Evolutionary conservation across 2,329 filamentous ascomycete species (phyloP), one percentile per base, ranked within the genome.

Genomic region (Aspergillus nomiae): DNA sequence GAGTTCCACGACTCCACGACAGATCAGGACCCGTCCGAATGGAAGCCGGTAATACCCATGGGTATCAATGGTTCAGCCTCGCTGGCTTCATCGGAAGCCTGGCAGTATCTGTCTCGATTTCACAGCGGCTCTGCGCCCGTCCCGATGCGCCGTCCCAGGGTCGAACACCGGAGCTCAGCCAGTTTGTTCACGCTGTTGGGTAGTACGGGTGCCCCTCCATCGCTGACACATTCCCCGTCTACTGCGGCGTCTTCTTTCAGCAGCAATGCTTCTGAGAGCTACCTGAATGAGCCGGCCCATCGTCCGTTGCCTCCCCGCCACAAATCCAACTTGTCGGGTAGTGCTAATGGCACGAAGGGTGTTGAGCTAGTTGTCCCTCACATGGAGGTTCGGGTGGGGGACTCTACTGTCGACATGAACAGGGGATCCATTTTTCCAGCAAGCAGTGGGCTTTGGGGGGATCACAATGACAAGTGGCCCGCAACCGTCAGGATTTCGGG

Each of bases 1-100:
- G 71, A 77, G 62, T 55, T 72, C 51, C 76, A 80, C 64, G 71
- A 77, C 55, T 69, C 68, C 74, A 77, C 75, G 59, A 71, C 79
- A 67, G 81, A 82, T 81, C 77, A 80, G 64, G 81, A 83, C 71
- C 81, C 81, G 58, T 80, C 80, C 56, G 80, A 83, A 74, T 83
- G 81, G 81, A 82, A 83, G 74, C 81, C 81, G 26, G 77, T 80
- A 71, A 76, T 79, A 80, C 63, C 62, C 41, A 66, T 60, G 61
- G 66, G 69, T 46, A 56, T 62, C 36, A 60, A 60, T 55, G 59
- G 55, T 57, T 56, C 64, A 34, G 66, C 58, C 48, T 63, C 70
- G 9, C 65, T 73, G 60, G 69, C 72, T 9, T 70, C 73, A 28
- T 80, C 76, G 58, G 80, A 82, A 41, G 80, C 81, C 28, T 82